Evolutionary conservation across 2,329 filamentous ascomycete genomes (phyloP), one percentile per base, ranked within the genome.

Genomic region (Trichoderma harzianum): DNA sequence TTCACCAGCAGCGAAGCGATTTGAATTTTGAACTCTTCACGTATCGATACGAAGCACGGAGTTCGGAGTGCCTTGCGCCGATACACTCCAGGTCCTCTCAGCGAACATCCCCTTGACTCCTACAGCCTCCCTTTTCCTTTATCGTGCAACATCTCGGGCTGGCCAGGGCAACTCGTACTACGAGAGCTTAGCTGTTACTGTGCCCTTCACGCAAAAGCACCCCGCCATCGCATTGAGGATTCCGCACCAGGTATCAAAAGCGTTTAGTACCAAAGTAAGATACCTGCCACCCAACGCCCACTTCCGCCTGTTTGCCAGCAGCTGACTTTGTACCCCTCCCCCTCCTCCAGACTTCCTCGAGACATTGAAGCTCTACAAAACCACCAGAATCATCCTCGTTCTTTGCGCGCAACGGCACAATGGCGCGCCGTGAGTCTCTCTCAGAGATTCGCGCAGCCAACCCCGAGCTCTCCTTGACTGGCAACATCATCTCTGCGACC

Each of bases 401-500:
- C 64, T 26, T 34, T 55, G 58, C 67, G 58, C 71, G 58, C 34
- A 72, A 67, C 78, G 72, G 79, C 79, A 67, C 78, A 65, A 84
- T 83, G 80, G 84, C 83, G 72, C 82, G 80, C 62, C 83, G 82
- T 71, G 84, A 88, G 76, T 88, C 87, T 43, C 79, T 90, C 68
- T 82, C 84, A 30, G 87, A 90, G 67, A 85, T 89, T 73, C 84
- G 85, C 76, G 83, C 85, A 70, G 85, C 84, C 70, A 86, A 89
- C 75, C 89, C 89, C 10, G 85, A 88, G 72, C 79, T 91, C 58
- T 82, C 83, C 34, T 82, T 91, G 65, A 90, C 85, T 74, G 89
- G 89, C n/a, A 90, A 89, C 79, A 86, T 91, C 75, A 90, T 91
- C 75, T 91, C 89, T 2, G 89, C 87, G 24, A 90, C 89, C 21